Percentiles rank a stretch among this genome's conserved stretches.
phyloP scores from a whole-genome alignment of 495 filamentous ascomycete species.

The Xylaria palmicola region DNA sequence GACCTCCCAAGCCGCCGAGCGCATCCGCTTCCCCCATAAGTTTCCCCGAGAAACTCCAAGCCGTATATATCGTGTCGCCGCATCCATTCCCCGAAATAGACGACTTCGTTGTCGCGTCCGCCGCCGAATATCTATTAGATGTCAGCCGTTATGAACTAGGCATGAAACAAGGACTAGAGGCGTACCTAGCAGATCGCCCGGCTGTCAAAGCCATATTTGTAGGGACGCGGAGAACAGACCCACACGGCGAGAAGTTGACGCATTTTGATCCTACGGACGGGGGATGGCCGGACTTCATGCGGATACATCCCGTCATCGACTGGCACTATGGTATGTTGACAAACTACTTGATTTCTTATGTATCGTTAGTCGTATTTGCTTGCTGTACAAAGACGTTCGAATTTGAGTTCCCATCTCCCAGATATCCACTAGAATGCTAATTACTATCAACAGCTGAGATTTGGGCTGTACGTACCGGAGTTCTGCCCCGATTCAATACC shows the following conservation, averaged over 20 bases:
- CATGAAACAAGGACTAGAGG: conserved; percentile 75
- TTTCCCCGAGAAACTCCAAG: conserved; percentile 55
- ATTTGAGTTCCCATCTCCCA: neutral
- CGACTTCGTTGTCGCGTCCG: conserved; percentile 69
- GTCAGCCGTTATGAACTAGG: conserved; percentile 74
- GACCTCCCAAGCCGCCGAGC: conserved; percentile 5
- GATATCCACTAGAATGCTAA: neutral
- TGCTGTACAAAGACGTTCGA: neutral
- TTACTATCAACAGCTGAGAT: conserved; percentile 5
- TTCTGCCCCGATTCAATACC: no score
- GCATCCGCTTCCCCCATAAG: conserved; percentile 13
- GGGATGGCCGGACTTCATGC: conserved; percentile 91
- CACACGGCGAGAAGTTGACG: conserved; percentile 73
- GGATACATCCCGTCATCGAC: conserved; percentile 92
- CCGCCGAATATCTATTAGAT: conserved; percentile 67
- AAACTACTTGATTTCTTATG: conserved; percentile 40
- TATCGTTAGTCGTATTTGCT: neutral
- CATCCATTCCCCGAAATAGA: conserved; percentile 85
- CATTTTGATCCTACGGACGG: conserved; percentile 84
- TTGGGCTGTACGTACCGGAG: conserved; percentile 9
- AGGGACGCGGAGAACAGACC: conserved; percentile 88
- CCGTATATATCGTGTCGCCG: conserved; percentile 82
- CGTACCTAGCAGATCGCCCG: conserved; percentile 65
- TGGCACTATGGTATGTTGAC: conserved; percentile 96
- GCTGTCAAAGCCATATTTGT: conserved; percentile 83